phyloP scores from a whole-genome alignment of 768 basidiomycete genomes.

The Mycena metata region DNA sequence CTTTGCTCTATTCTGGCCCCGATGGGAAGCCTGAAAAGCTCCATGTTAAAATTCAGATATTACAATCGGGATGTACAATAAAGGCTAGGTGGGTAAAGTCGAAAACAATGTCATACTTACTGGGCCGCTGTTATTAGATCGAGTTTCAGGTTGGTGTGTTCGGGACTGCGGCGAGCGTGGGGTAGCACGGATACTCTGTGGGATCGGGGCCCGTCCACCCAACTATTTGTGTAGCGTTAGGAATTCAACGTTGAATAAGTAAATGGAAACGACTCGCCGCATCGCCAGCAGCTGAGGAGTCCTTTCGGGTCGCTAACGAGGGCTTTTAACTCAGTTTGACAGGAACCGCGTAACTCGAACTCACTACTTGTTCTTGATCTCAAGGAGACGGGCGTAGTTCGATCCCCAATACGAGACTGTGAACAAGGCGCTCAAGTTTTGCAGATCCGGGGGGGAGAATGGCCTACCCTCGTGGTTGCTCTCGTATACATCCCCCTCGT shows the following conservation, averaged over 20 bases:
- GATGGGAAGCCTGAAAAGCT: too few relatives aligned
- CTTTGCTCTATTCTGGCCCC: too few relatives aligned
- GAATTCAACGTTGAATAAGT: not conserved
- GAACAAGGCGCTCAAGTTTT: not conserved
- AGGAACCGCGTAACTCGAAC: conserved; percentile 11
- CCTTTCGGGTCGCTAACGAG: conserved; percentile 44
- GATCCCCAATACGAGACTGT: conserved; percentile 49
- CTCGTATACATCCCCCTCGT: conserved; percentile 53
- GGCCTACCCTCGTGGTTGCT: conserved; percentile 43
- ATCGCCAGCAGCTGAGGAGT: conserved; percentile 50
- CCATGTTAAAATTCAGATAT: too few relatives aligned
- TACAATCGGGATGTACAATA: too few relatives aligned
- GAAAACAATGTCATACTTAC: too few relatives aligned
- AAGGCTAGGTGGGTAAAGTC: too few relatives aligned
- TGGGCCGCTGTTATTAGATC: too few relatives aligned
- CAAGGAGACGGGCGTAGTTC: conserved; percentile 48
- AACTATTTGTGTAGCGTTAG: too few relatives aligned
- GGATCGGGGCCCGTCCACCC: not conserved
- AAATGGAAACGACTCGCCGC: not conserved
- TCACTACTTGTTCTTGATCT: conserved; percentile 52
- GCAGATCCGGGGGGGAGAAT: not conserved
- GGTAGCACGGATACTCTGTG: too few relatives aligned
- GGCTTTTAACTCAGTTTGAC: too few relatives aligned
- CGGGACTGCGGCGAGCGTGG: too few relatives aligned
- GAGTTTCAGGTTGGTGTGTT: too few relatives aligned